Evolutionary conservation across 345 rosid genomes (phyloP).

Genomic region (Dipteronia dyeriana): DNA sequence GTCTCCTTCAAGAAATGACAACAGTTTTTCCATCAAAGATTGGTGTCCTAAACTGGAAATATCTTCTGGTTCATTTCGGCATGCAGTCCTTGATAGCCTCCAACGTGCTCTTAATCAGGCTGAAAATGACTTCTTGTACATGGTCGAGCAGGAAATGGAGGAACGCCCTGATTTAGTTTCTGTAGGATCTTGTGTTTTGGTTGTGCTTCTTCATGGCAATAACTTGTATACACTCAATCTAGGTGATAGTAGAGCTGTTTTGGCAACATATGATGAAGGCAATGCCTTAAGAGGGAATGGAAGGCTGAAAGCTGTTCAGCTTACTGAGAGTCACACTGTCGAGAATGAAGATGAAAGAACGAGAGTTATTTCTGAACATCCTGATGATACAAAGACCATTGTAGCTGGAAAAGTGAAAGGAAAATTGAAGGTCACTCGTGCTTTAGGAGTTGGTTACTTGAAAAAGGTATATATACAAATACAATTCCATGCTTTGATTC

Average conservation of each 20-base stretch:
- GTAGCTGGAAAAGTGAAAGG: conserved; percentile 87
- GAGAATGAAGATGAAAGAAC: conserved; percentile 78
- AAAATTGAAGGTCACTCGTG: conserved; percentile 92
- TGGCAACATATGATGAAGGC: conserved; percentile 61
- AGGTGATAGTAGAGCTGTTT: conserved; percentile 94
- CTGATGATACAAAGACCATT: conserved; percentile 72
- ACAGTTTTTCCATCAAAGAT: conserved; percentile 16
- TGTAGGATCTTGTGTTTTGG: conserved; percentile 88
- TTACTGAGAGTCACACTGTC: conserved; percentile 81
- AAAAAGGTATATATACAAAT: conserved; percentile 56
- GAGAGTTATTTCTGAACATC: conserved; percentile 69
- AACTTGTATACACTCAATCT: conserved; percentile 76
- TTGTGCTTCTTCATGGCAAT: conserved; percentile 75
- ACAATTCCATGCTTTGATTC: neutral
- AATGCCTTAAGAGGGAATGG: conserved; percentile 26
- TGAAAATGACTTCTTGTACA: conserved; percentile 78
- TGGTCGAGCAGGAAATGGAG: conserved; percentile 99
- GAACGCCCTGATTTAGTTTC: conserved; percentile 97
- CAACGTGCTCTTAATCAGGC: conserved; percentile 76
- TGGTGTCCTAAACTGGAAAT: conserved; percentile 25
- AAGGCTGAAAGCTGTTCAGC: conserved; percentile 77
- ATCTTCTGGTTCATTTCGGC: conserved; percentile 51
- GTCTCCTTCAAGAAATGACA: conserved; percentile 12
- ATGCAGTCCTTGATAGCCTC: conserved; percentile 75
- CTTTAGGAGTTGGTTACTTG: conserved; percentile 91